phyloP scores from a whole-genome alignment of 2,329 filamentous ascomycete genomes.

The Fusarium sacchari region DNA sequence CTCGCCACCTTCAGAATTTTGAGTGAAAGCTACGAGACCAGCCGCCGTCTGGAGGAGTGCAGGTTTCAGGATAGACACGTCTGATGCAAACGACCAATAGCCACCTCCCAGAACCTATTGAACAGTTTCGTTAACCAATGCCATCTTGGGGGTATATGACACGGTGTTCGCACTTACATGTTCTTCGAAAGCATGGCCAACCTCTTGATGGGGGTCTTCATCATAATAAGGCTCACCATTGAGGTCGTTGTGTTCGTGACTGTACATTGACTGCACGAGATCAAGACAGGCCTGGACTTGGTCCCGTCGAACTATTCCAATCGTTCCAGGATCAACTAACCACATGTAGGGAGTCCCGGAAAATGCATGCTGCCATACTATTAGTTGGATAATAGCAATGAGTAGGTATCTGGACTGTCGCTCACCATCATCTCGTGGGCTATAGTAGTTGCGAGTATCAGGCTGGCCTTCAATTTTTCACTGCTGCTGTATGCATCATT shows the following conservation, averaged over 20 bases:
- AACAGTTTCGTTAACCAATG: background rate
- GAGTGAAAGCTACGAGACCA: constrained; percentile 7
- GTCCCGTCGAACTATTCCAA: constrained; percentile 17
- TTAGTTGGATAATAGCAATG: background rate
- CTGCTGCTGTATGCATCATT: constrained; percentile 32
- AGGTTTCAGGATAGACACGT: background rate
- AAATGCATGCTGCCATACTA: constrained; percentile 33
- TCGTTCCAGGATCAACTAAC: constrained; percentile 20
- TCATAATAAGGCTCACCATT: constrained; percentile 39
- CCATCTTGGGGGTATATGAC: background rate
- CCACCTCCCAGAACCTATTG: constrained; percentile 37
- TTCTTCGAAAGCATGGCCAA: constrained; percentile 41
- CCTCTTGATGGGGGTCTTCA: constrained; percentile 34
- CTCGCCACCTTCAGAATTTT: background rate
- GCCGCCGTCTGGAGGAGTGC: constrained; percentile 23
- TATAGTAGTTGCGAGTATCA: constrained; percentile 35
- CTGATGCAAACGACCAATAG: constrained; percentile 26
- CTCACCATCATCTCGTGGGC: constrained; percentile 46
- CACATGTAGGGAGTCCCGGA: constrained; percentile 16
- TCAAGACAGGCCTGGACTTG: constrained; percentile 17
- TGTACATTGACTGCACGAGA: constrained; percentile 13
- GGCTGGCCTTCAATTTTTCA: constrained; percentile 41
- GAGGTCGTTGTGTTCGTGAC: background rate
- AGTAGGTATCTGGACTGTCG: background rate
- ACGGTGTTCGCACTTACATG: constrained; percentile 4